Evolutionary conservation across 2,329 filamentous ascomycete species (phyloP).

Genomic region (Aureobasidium uvarum): DNA sequence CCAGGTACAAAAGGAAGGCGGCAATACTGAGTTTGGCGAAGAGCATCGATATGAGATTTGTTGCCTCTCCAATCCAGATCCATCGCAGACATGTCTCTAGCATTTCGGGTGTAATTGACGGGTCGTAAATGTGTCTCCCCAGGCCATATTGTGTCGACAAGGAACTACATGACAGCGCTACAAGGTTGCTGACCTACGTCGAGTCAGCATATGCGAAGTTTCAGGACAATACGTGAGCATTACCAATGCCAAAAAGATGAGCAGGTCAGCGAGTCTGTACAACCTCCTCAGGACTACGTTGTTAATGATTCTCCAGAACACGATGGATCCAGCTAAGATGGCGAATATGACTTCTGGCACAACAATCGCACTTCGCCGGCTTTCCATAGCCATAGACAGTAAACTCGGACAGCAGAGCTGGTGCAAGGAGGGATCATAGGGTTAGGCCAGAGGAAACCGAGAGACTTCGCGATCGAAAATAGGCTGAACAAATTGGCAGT

Average conservation of each 20-base stretch:
- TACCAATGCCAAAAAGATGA: slow-evolving; percentile 28
- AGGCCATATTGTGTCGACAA: slow-evolving; percentile 26
- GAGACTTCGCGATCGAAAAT: background rate
- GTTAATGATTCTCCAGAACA: slow-evolving; percentile 26
- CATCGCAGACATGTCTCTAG: slow-evolving; percentile 5
- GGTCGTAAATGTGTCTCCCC: slow-evolving; percentile 28
- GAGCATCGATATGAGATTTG: slow-evolving; percentile 28
- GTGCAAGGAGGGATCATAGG: background rate
- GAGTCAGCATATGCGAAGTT: background rate
- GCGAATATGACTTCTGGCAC: slow-evolving; percentile 18
- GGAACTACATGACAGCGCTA: slow-evolving; percentile 17
- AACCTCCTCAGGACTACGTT: slow-evolving; percentile 24
- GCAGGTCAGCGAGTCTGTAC: slow-evolving; percentile 22
- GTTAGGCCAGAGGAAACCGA: background rate
- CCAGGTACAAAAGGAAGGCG: slow-evolving; percentile 27
- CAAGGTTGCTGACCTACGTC: slow-evolving; percentile 25
- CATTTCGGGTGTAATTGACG: slow-evolving; percentile 6
- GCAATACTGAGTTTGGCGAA: slow-evolving; percentile 29
- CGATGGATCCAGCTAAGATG: slow-evolving; percentile 19
- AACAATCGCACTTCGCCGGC: slow-evolving; percentile 11
- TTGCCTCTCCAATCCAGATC: slow-evolving; percentile 25
- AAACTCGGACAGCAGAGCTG: background rate
- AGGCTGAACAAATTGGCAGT: background rate
- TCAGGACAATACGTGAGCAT: background rate
- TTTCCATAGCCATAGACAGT: slow-evolving; percentile 4